Conservation (phyloP, 805 yeast species). For the Candida ulmi region DNA sequence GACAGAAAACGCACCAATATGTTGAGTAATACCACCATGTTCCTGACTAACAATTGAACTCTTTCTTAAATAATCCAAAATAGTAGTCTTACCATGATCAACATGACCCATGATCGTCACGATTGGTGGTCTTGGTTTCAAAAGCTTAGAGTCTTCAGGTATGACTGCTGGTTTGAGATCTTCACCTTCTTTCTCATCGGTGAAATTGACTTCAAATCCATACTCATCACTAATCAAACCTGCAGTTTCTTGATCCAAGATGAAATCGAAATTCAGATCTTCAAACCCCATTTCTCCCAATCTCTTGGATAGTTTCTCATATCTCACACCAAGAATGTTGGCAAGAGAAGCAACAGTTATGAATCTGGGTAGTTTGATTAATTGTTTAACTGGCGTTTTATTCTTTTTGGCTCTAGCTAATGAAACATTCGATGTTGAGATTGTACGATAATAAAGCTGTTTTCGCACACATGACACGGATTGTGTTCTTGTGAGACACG, state of each 20-base stretch:
- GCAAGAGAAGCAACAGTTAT: conserved; percentile 78
- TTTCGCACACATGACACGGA: too few species aligned
- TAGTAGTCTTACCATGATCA: conserved; percentile 96
- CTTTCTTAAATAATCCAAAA: conserved; percentile 79
- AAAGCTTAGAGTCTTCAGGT: conserved; percentile 34
- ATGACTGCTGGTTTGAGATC: conserved; percentile 52
- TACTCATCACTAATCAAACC: conserved; percentile 84
- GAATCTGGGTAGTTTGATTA: conserved; percentile 59
- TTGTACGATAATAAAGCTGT: not conserved
- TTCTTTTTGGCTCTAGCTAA: not conserved
- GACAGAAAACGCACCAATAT: conserved; percentile 94
- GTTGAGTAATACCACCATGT: conserved; percentile 96
- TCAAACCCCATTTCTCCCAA: conserved; percentile 71
- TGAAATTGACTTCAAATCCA: conserved; percentile 53
- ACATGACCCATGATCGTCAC: conserved; percentile 99
- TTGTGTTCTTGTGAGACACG: too few species aligned
- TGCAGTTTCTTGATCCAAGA: conserved; percentile 83
- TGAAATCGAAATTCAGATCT: conserved; percentile 60
- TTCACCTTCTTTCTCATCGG: conserved; percentile 24
- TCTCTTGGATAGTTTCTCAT: conserved; percentile 51
- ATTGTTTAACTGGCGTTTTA: conserved; percentile 4
- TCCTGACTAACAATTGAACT: conserved; percentile 80
- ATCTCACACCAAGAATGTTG: conserved; percentile 58
- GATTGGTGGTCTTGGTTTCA: conserved; percentile 79
- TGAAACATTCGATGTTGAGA: not conserved